Percentiles rank a stretch among this genome's conserved stretches.
phyloP scores from a whole-genome alignment of 768 basidiomycete species.

The Trametes cubensis region DNA sequence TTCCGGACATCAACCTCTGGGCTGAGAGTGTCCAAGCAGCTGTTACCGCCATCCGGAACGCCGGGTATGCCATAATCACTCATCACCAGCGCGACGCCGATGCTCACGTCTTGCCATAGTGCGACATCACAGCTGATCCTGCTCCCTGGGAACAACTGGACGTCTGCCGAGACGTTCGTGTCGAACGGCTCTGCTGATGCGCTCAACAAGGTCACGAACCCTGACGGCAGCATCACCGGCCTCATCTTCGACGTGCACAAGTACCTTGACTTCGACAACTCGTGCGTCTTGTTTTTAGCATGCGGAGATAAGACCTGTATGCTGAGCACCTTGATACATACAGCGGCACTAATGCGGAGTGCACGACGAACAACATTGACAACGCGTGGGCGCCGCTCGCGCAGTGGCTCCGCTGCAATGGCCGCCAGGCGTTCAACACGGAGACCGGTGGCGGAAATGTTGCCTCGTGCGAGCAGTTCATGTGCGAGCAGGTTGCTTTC shows the following conservation, averaged over 20 bases:
- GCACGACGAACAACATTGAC: constrained; percentile 46
- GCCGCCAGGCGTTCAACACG: constrained; percentile 46
- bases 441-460: constrained; percentile 50
- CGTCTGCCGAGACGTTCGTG: constrained; percentile 36
- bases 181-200: constrained; percentile 43
- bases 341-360: constrained; percentile 16
- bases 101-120: neutral
- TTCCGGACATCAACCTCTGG: constrained; percentile 40
- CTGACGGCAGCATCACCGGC: constrained; percentile 39
- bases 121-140: constrained; percentile 44
- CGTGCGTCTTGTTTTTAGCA: constrained; percentile 31
- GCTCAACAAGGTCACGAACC: constrained; percentile 45
- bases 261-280: constrained; percentile 49
- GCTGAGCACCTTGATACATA: neutral
- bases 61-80: constrained; percentile 30
- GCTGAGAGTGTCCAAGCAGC: constrained; percentile 41
- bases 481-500: constrained; percentile 31
- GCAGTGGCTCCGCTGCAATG: constrained; percentile 45
- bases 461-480: constrained; percentile 38
- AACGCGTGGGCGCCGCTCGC: constrained; percentile 45
- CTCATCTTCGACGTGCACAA: constrained; percentile 51
- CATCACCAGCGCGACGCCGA: neutral
- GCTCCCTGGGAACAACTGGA: constrained; percentile 46
- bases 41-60: constrained; percentile 46
- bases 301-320: constrained; percentile 38